These are phyloP conservation scores for Beauveria sp. DNA, from an alignment of 2,329 filamentous ascomycete species.

Conservation along the genomic window DNA sequence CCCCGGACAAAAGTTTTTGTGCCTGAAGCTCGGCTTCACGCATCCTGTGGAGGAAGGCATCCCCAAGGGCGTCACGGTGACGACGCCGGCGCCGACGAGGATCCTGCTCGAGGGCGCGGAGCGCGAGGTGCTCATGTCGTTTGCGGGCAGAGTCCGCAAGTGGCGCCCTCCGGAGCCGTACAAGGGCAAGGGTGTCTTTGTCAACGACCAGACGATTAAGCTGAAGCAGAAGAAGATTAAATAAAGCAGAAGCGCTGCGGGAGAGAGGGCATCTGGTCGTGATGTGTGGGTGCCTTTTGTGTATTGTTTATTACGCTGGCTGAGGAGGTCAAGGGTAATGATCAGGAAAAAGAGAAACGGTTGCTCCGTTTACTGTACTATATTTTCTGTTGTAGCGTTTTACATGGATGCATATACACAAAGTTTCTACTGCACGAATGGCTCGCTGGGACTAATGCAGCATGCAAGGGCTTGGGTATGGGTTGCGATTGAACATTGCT, in stretches of 20 bases:
- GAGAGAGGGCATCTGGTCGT: neutral
- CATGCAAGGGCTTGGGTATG: neutral
- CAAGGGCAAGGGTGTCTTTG: constrained; percentile 98
- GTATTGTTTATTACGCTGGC: neutral
- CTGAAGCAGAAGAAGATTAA: constrained; percentile 98
- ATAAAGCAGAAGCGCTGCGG: constrained; percentile 36
- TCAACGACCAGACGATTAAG: constrained; percentile 96
- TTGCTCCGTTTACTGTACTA: neutral
- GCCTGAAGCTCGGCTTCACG: constrained; percentile 91
- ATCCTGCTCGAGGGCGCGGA: constrained; percentile 84
- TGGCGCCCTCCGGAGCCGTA: constrained; percentile 96
- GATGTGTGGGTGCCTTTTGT: neutral
- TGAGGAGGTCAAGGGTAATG: neutral
- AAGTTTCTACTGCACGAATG: neutral
- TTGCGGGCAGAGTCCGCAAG: constrained; percentile 78
- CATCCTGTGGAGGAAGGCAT: constrained; percentile 89
- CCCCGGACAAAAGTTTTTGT: constrained; percentile 80
- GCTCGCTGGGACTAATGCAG: neutral
- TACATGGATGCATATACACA: constrained; percentile 6
- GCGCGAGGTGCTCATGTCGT: constrained; percentile 80
- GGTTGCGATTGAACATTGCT: neutral
- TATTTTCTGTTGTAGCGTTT: constrained; percentile 8
- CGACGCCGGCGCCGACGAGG: constrained; percentile 81
- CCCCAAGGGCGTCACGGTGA: constrained; percentile 75
- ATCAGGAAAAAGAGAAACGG: neutral